Percentiles rank a stretch among this genome's conserved stretches.
These are phyloP conservation scores for Andrographis paniculata DNA, from an alignment of 305 asterid genomes.

Conservation along the genomic window DNA sequence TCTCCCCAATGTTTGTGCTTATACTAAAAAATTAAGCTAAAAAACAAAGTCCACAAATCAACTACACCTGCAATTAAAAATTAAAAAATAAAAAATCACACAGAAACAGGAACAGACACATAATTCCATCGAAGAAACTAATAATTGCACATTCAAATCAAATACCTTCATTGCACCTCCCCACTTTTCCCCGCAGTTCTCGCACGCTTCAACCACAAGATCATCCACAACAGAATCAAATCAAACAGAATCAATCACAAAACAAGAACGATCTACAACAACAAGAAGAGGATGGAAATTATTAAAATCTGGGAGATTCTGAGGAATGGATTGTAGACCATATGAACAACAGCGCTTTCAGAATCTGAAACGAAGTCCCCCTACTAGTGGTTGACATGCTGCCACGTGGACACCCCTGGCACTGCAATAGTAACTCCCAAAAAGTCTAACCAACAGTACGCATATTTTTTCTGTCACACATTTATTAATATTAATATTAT, in stretches of 20 bases:
- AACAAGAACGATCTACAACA: not conserved
- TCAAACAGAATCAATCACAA: not conserved
- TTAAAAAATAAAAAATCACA: too few species aligned
- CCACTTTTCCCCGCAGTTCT: slow-evolving; percentile 1
- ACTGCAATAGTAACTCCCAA: slow-evolving; percentile 20
- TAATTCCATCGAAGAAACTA: too few species aligned
- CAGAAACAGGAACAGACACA: too few species aligned
- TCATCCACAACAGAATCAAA: not conserved
- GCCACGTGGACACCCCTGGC: slow-evolving; percentile 52
- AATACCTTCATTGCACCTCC: too few species aligned
- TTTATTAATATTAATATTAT: too few species aligned
- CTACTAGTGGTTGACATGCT: slow-evolving; percentile 30
- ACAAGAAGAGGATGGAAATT: too few species aligned
- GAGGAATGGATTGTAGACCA: not conserved
- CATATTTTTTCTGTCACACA: not conserved
- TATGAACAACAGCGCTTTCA: slow-evolving; percentile 5
- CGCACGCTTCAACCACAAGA: slow-evolving; percentile 10
- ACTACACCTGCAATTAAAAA: too few species aligned
- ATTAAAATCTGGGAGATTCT: slow-evolving; percentile 5
- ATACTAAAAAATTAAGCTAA: too few species aligned
- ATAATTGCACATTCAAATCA: too few species aligned
- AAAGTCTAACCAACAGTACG: slow-evolving; percentile 1
- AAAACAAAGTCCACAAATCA: too few species aligned
- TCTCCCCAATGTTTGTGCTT: too few species aligned
- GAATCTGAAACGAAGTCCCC: slow-evolving; percentile 18